A percentile compares a stretch with the other conserved stretches of the same genome.
Evolutionary conservation across 768 basidiomycete genomes (phyloP).

Genomic region (Pleurotus cornucopiae): DNA sequence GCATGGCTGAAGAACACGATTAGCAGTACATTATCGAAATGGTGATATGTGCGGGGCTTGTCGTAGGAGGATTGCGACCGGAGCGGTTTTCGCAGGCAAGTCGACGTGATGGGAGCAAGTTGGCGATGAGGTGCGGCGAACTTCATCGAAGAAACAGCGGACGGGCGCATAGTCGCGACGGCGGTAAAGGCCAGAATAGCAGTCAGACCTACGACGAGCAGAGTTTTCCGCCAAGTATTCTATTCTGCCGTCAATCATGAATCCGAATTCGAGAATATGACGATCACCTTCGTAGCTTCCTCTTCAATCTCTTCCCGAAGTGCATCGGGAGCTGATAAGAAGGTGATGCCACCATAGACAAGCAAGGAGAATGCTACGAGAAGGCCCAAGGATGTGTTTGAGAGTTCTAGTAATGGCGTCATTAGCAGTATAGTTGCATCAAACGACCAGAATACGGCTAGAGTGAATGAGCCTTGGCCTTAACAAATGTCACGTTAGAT

Average conservation of each 20-base stretch:
- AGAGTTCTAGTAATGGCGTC: not conserved
- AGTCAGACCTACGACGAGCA: not conserved
- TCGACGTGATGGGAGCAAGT: not conserved
- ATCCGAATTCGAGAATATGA: not conserved
- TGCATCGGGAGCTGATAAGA: no score
- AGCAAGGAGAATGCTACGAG: not conserved
- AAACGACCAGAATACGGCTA: not conserved
- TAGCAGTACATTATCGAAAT: conserved; percentile 38
- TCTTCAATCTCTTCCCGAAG: not conserved
- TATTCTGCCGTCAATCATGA: not conserved
- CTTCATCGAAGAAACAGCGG: not conserved
- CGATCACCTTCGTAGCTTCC: not conserved
- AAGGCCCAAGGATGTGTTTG: not conserved
- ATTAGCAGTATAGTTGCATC: not conserved
- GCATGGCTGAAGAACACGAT: conserved; percentile 49
- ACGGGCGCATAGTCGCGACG: not conserved
- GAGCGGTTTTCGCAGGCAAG: not conserved
- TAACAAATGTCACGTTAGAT: not conserved
- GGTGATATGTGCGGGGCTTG: conserved; percentile 13
- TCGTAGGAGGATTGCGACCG: not conserved
- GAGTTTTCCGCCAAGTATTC: not conserved
- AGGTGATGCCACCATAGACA: not conserved
- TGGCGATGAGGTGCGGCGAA: not conserved
- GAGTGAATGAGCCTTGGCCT: not conserved
- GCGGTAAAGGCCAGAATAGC: not conserved